Base-by-base conservation (phyloP, 2,329 filamentous ascomycete genomes). In the Drechmeria coniospora region DNA sequence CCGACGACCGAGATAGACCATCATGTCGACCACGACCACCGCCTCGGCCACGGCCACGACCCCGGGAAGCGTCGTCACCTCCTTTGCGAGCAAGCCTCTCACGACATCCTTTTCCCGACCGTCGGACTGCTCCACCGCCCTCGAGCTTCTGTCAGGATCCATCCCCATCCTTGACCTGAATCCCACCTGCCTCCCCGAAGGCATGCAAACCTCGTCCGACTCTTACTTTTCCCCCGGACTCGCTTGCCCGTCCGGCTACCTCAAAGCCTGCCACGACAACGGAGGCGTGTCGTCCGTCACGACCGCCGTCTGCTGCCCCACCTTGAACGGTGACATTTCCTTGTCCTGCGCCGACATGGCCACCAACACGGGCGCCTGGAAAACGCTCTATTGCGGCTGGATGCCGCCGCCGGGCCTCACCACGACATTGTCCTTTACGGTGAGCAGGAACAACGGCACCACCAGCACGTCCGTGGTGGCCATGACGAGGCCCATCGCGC, bases 251-350 rank as follows among this genome's bases (percentile, higher is more conserved):
- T 40, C 37, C 8, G 47, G 47, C 16, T 50, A 49, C 28, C 34
- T 38, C n/a, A 44, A 39, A n/a, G 38, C 35, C 7, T 52, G 49
- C 34, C 43, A 42, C 11, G 38, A 42, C 15, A 44, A 38, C 16
- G 36, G 29, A 3, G 41, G 41, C 9, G 39, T 41, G 10, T 28
- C 30, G 21, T 42, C 40, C 13, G 40, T 42, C 15, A 49, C 47
- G 12, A 54, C 50, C 2, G 38, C 54, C 10, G 54, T 49, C 3
- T 54, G 51, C 33, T 56, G 50, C 16, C 52, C 50, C 2, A 32
- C 39, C 4, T 36, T 38, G 29, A 38, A 33, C n/a, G 20, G 32
- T 4, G 37, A 36, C 12, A 30, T 54, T 8, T 42, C 36, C 1
- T 35, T 52, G 4, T 34, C 26, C 2, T 54, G 50, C 27, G 44